Conservation (phyloP, 768 basidiomycete genomes). For the Boletus pseudo-olivaceus region DNA sequence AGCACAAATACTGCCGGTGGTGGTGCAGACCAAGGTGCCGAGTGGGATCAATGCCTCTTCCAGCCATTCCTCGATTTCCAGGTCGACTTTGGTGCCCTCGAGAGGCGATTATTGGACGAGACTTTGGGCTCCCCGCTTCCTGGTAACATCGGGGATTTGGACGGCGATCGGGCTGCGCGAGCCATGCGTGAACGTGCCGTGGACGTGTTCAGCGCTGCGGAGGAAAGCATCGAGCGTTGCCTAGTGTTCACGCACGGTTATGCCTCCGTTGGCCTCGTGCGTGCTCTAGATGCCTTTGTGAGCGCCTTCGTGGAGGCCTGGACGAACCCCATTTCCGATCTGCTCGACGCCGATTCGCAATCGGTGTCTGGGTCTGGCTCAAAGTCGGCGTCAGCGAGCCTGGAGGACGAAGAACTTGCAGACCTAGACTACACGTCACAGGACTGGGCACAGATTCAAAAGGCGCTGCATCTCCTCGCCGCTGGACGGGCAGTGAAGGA, state of each 20-base stretch:
- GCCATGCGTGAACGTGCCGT: conserved; percentile 70
- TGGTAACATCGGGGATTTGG: conserved; percentile 15
- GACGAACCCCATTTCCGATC: conserved; percentile 49
- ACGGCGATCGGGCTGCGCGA: conserved; percentile 49
- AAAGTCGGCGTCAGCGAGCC: conserved; percentile 23
- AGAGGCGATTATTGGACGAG: conserved; percentile 65
- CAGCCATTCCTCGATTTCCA: conserved; percentile 94
- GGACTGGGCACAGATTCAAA: conserved; percentile 87
- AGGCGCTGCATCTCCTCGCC: conserved; percentile 78
- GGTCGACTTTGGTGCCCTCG: conserved; percentile 75
- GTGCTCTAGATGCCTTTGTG: conserved; percentile 70
- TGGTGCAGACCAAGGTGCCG: conserved; percentile 29
- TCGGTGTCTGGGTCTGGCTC: conserved; percentile 30
- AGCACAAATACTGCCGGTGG: not conserved
- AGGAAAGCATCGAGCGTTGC: conserved; percentile 76
- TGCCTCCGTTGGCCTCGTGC: conserved; percentile 68
- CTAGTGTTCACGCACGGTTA: conserved; percentile 87
- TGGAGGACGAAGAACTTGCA: conserved; percentile 57
- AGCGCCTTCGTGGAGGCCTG: conserved; percentile 65
- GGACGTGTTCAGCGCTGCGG: conserved; percentile 72
- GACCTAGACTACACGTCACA: conserved; percentile 84
- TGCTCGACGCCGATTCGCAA: conserved; percentile 29
- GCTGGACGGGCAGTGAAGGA: conserved; percentile 72
- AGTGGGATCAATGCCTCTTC: conserved; percentile 91
- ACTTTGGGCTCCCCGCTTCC: conserved; percentile 48